phyloP scores from a whole-genome alignment of 139 green algal species.

The Axilococcus clingmanii region DNA sequence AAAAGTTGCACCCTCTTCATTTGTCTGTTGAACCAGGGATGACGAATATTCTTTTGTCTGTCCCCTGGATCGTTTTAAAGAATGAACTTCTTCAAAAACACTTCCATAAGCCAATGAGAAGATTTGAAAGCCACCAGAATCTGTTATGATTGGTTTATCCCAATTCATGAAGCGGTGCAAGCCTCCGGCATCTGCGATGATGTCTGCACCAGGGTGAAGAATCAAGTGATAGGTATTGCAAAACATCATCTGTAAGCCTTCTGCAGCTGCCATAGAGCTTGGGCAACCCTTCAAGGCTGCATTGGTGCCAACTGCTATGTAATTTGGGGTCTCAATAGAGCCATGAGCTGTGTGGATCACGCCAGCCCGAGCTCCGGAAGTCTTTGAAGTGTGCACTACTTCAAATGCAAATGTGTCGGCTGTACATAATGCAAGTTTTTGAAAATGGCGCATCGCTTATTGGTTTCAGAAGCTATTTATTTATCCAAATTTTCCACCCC shows the following conservation, averaged over 20 bases:
- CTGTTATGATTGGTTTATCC: slow-evolving; percentile 35
- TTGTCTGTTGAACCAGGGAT: slow-evolving; percentile 20
- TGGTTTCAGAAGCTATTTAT: not conserved
- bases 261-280: slow-evolving; percentile 10
- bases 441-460: not conserved
- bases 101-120: slow-evolving; percentile 38
- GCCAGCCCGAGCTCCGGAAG: slow-evolving; percentile 16
- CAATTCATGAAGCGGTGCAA: slow-evolving; percentile 37
- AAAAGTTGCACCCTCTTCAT: slow-evolving; percentile 31
- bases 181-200: slow-evolving; percentile 27
- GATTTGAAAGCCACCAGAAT: slow-evolving; percentile 43
- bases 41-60: not conserved
- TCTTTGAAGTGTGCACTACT: slow-evolving; percentile 11
- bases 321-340: slow-evolving; percentile 32
- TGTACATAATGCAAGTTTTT: slow-evolving; percentile 1
- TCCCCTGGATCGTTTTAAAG: slow-evolving; percentile 9
- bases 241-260: slow-evolving; percentile 18
- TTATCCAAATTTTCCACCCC: too few species aligned
- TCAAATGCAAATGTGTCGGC: not conserved
- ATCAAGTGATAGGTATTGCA: slow-evolving; percentile 47
- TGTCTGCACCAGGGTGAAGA: slow-evolving; percentile 35
- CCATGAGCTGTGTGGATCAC: slow-evolving; percentile 26
- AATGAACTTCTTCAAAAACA: slow-evolving; percentile 30
- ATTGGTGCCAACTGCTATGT: slow-evolving; percentile 42
- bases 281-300: slow-evolving; percentile 39